Conservation (phyloP, 768 basidiomycete species). For the Lactarius deliciosus region DNA sequence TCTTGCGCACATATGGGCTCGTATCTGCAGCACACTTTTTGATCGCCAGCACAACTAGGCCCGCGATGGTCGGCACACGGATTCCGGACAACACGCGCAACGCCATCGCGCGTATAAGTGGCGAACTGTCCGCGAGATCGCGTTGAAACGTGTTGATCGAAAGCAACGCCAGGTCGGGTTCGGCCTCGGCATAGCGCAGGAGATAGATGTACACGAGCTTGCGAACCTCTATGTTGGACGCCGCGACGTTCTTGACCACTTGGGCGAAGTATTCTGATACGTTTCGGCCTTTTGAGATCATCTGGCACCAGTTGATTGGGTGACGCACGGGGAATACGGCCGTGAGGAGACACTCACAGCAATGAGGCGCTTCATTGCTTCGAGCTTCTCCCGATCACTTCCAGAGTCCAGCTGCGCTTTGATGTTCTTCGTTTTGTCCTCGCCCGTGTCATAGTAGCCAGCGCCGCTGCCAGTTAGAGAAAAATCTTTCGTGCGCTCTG, state of each 20-base stretch:
- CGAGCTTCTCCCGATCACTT: conserved; percentile 86
- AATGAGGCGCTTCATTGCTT: conserved; percentile 93
- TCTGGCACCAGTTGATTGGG: conserved; percentile 43
- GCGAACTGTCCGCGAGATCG: conserved; percentile 88
- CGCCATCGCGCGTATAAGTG: conserved; percentile 95
- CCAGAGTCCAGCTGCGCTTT: conserved; percentile 83
- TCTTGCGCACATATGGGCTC: conserved; percentile 94
- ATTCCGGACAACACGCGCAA: conserved; percentile 91
- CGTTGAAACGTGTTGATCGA: conserved; percentile 99
- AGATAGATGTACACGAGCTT: conserved; percentile 99
- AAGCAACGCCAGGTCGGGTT: conserved; percentile 91
- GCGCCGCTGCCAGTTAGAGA: conserved; percentile 54
- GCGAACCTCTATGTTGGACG: conserved; percentile 87
- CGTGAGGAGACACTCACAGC: conserved; percentile 59
- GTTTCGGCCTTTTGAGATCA: conserved; percentile 90
- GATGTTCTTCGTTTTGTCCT: conserved; percentile 84
- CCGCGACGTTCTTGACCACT: conserved; percentile 96
- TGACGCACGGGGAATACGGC: conserved; percentile 2
- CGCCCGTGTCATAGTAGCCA: conserved; percentile 63
- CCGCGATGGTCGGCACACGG: conserved; percentile 83
- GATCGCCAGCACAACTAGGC: conserved; percentile 82
- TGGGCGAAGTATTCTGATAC: conserved; percentile 94
- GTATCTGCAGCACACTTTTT: conserved; percentile 90
- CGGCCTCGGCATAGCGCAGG: conserved; percentile 86
- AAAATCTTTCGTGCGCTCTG: conserved; percentile 77